Conservation (phyloP, 2,329 filamentous ascomycete genomes). For the Hypocrella siamensis region DNA sequence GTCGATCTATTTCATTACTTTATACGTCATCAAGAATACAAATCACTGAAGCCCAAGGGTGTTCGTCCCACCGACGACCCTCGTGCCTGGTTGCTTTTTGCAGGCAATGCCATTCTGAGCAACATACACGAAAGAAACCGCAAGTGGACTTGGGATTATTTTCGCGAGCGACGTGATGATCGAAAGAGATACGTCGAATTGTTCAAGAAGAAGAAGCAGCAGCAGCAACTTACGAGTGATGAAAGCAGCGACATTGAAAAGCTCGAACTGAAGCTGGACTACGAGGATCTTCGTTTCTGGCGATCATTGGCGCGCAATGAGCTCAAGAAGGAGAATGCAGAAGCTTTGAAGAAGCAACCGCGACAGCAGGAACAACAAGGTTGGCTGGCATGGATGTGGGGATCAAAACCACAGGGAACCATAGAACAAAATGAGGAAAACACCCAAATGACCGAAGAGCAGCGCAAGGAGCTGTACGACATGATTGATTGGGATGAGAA, state of each 20-base stretch:
- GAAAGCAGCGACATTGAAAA: slow-evolving; percentile 59
- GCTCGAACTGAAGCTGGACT: slow-evolving; percentile 76
- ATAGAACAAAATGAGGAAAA: slow-evolving; percentile 53
- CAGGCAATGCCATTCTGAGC: slow-evolving; percentile 70
- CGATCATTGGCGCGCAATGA: slow-evolving; percentile 86
- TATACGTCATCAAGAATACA: slow-evolving; percentile 93
- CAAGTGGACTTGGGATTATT: slow-evolving; percentile 91
- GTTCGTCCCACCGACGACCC: slow-evolving; percentile 76
- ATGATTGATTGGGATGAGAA: slow-evolving; percentile 99
- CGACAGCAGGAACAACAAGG: slow-evolving; percentile 54
- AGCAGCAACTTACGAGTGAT: slow-evolving; percentile 50
- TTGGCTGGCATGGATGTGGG: slow-evolving; percentile 90
- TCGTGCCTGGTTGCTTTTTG: slow-evolving; percentile 82
- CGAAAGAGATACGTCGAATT: slow-evolving; percentile 77
- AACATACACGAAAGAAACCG: slow-evolving; percentile 93
- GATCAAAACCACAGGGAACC: slow-evolving; percentile 47
- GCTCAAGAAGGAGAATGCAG: slow-evolving; percentile 85
- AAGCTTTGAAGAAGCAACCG: slow-evolving; percentile 54
- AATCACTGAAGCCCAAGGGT: slow-evolving; percentile 74
- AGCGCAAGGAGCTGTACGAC: slow-evolving; percentile 90
- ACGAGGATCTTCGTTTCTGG: slow-evolving; percentile 97
- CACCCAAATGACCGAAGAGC: slow-evolving; percentile 82
- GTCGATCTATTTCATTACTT: slow-evolving; percentile 98
- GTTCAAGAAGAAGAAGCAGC: slow-evolving; percentile 86
- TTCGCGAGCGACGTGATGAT: slow-evolving; percentile 82